phyloP scores from a whole-genome alignment of 352 stramenopile genomes.

The Phytophthora cryptogea region DNA sequence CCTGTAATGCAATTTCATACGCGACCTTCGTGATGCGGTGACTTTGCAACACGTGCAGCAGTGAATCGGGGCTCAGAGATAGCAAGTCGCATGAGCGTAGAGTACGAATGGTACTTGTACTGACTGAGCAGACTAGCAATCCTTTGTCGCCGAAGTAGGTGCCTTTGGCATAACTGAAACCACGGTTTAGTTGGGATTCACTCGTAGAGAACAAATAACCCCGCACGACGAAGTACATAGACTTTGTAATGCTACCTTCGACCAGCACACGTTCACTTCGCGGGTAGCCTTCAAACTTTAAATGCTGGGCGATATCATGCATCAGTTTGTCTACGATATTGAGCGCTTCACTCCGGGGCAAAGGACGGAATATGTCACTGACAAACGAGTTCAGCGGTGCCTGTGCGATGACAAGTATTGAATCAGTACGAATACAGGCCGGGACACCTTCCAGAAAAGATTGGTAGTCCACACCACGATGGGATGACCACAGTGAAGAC shows the following conservation, averaged over 20 bases:
- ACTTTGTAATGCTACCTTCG: constrained; percentile 64
- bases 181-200: constrained; percentile 26
- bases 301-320: constrained; percentile 43
- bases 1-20: constrained; percentile 44
- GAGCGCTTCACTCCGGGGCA: constrained; percentile 33
- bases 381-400: constrained; percentile 43
- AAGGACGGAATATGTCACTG: constrained; percentile 45
- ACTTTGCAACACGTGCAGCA: constrained; percentile 47
- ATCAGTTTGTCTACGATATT: constrained; percentile 36
- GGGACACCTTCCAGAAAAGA: constrained; percentile 58
- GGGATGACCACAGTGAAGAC: constrained; percentile 65
- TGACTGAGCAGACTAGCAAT: constrained; percentile 57
- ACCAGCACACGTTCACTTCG: constrained; percentile 61
- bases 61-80: constrained; percentile 44
- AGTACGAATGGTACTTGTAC: constrained; percentile 49
- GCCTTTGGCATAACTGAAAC: constrained; percentile 45
- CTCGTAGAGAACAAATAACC: constrained; percentile 46
- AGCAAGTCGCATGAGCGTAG: constrained; percentile 64
- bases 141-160: constrained; percentile 68
- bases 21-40: constrained; percentile 48
- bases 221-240: constrained; percentile 75
- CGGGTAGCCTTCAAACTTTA: constrained; percentile 69
- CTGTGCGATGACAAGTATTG: constrained; percentile 53
- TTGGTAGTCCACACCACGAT: constrained; percentile 67
- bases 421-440: constrained; percentile 49